Conservation (phyloP, 2,329 filamentous ascomycete species). For the Diaporthe eres region DNA sequence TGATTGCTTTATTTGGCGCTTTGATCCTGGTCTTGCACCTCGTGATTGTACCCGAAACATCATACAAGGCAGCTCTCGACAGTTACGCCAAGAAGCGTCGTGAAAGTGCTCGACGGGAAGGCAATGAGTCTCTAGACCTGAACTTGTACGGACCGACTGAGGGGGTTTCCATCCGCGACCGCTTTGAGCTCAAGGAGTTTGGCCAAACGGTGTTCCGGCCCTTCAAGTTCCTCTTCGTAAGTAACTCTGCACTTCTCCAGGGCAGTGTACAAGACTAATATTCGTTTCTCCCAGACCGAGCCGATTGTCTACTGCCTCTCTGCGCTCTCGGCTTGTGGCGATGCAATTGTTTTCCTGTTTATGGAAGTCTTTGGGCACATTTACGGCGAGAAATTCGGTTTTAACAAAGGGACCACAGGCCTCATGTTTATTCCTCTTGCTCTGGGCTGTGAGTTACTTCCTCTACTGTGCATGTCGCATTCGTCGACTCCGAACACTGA, state of each 20-base stretch:
- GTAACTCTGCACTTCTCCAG: background rate
- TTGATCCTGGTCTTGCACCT: background rate
- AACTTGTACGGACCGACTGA: slow-evolving; percentile 27
- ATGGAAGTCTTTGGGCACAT: slow-evolving; percentile 72
- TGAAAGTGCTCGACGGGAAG: slow-evolving; percentile 5
- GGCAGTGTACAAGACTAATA: slow-evolving; percentile 44
- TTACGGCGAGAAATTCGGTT: slow-evolving; percentile 10
- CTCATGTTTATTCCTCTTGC: slow-evolving; percentile 17
- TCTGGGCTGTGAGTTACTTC: slow-evolving; percentile 6
- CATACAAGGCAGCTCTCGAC: slow-evolving; percentile 22
- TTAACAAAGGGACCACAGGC: background rate
- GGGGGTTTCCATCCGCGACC: background rate
- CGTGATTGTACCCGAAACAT: slow-evolving; percentile 5
- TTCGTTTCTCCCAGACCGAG: slow-evolving; percentile 76
- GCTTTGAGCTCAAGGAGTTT: background rate
- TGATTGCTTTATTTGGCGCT: background rate
- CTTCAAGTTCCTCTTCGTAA: slow-evolving; percentile 16
- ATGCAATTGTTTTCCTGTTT: slow-evolving; percentile 84
- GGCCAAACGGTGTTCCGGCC: slow-evolving; percentile 11
- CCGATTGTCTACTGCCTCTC: slow-evolving; percentile 81
- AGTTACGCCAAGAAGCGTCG: slow-evolving; percentile 18
- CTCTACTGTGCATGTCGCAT: background rate
- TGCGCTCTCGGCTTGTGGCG: slow-evolving; percentile 79
- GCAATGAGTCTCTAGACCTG: slow-evolving; percentile 13
- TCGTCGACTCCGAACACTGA: background rate